Base-by-base conservation (phyloP, 352 stramenopile species). In the Phytophthora pluvialis region DNA sequence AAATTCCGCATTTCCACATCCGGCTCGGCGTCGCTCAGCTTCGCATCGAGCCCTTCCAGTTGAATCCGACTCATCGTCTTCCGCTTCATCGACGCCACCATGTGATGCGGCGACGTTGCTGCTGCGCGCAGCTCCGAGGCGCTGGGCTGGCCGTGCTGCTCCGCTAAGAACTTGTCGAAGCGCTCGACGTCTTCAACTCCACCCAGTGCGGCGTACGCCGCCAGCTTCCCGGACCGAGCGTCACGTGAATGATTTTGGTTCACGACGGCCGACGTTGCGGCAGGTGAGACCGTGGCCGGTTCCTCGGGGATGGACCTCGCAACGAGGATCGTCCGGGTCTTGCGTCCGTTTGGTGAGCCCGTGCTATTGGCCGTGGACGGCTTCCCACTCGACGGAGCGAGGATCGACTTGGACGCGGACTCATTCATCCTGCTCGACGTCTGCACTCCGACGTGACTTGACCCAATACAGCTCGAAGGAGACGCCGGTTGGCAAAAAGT, bases 281-380 rank as follows among this genome's bases (percentile, higher is more conserved):
- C 21, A 21, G 21, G 21, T 2, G 21, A 21, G 21, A 21, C 21
- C 21, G 21, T 21, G 21, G 2, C 1, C 21, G 21, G 21, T 2
- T 21, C 21, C 1, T 21, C 21, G 21, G 21, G 21, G 21, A 21
- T 51, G 32, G 55, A 74, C 6, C 78, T 73, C 0, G 83, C 80
- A 44, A 90, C 80, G 60, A 89, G 72, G 51, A 89, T 77, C 36
- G 80, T 90, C 21, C 77, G 74, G 21, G 74, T 83, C 68, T 79
- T 72, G 50, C 21, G 21, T 6, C 49, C 25, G 11, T 44, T 64
- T 25, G 63, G 33, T 0, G 57, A 59, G 0, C 38, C 9, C 13
- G 67, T 47, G 43, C 56, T 81, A 44, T 64, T 72, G 11, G 75
- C 71, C 3, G 66, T 77, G 21, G 21, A 21, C 21, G 21, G 21